Base-by-base conservation (phyloP, 2,329 filamentous ascomycete genomes). In the Paecilomyces formosus region DNA sequence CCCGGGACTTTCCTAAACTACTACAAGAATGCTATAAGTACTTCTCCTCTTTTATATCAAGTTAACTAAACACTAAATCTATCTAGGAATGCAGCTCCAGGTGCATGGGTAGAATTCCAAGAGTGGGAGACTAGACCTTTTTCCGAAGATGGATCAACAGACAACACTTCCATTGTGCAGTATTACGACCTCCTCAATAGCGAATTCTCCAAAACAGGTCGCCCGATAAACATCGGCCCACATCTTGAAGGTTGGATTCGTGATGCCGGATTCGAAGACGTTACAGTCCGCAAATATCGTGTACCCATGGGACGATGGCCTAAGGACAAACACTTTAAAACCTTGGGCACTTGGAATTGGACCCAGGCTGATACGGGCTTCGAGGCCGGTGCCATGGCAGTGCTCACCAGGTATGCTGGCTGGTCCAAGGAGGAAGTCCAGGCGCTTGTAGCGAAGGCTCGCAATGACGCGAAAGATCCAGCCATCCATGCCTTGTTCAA, bases 1-100 rank as follows among this genome's bases (percentile, higher is more conserved):
- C 85, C 57, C 79, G 77, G 53, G 77, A 85, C 63, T 85, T 82
- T 82, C 75, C 75, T 1, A 72, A 66, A 15, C 66, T 85, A 0
- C 76, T 84, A 58, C 68, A 70, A n/a, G 74, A 76, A 57, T 72
- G 76, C 1, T 71, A 78, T 49, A 76, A 80, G 81, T 83, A 64
- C 6, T 45, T 12, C 15, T 18, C 22, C 13, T 6, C n/a, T 52
- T 22, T 39, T 28, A 13, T n/a, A 18, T 18, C 9, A 52, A 18
- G 12, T 28, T 1, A 12, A 6, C 15, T 33, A 54, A 18, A 6
- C n/a, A n/a, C 6, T n/a, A 33, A 12, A 30, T 28, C 26, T 54
- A 54, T 12, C 15, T 18, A 54, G 24, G 7, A 18, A 54, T 18
- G 30, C 26, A 12, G 52, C 5, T 52, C 49, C 52, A 30, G 30